These are phyloP conservation scores for Prunus mongolica DNA, from an alignment of 306 rosid genomes.

Conservation along the genomic window DNA sequence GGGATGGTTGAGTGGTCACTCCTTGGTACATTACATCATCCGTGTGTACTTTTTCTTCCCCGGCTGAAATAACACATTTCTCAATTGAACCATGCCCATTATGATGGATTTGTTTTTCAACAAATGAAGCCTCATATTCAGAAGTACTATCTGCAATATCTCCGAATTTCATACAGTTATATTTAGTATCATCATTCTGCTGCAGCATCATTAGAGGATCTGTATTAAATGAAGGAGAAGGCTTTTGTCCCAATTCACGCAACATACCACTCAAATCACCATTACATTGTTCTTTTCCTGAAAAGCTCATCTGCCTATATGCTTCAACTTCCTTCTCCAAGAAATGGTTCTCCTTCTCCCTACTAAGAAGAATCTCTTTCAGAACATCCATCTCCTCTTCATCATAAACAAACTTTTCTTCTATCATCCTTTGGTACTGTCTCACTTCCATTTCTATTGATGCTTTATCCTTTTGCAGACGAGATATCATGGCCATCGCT, in stretches of 20 bases:
- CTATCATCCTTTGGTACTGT: slow-evolving; percentile 74
- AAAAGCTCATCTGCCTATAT: slow-evolving; percentile 45
- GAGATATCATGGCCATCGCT: slow-evolving; percentile 91
- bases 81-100: slow-evolving; percentile 25
- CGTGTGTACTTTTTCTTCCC: slow-evolving; percentile 1
- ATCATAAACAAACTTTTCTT: slow-evolving; percentile 72
- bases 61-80: slow-evolving; percentile 16
- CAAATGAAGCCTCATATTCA: slow-evolving; percentile 18
- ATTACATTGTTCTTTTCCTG: slow-evolving; percentile 35
- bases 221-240: slow-evolving; percentile 29
- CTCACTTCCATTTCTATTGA: slow-evolving; percentile 62
- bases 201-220: slow-evolving; percentile 17
- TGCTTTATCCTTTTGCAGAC: slow-evolving; percentile 81
- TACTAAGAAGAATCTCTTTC: slow-evolving; percentile 76
- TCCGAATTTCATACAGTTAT: slow-evolving; percentile 14
- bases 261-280: slow-evolving; percentile 25
- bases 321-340: slow-evolving; percentile 73
- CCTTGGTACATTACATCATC: slow-evolving; percentile 20
- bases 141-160: slow-evolving; percentile 12
- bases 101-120: slow-evolving; percentile 22
- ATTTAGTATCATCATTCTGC: slow-evolving; percentile 23
- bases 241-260: slow-evolving; percentile 32
- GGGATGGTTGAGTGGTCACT: slow-evolving; percentile 20
- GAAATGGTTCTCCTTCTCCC: slow-evolving; percentile 71
- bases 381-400: slow-evolving; percentile 83